These are phyloP conservation scores for Centella asiatica DNA, from an alignment of 129 eudicot species.

Conservation along the genomic window DNA sequence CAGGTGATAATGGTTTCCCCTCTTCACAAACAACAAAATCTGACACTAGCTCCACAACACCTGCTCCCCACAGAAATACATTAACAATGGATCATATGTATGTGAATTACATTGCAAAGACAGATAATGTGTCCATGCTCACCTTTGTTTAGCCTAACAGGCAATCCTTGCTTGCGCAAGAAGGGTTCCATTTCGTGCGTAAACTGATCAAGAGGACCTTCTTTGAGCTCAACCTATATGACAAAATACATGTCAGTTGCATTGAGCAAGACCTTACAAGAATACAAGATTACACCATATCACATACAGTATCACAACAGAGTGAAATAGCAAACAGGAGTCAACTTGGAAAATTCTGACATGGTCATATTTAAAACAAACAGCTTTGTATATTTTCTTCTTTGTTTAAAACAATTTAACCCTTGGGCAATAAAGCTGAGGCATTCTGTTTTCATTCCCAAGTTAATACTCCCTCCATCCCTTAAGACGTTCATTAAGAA, in stretches of 20 bases:
- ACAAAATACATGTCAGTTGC: background rate
- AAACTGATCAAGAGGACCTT: conserved; percentile 93
- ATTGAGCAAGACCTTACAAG: background rate
- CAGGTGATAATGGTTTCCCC: conserved; percentile 87
- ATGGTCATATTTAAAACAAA: too few relatives aligned
- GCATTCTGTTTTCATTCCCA: too few relatives aligned
- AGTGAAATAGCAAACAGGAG: background rate
- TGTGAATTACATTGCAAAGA: background rate
- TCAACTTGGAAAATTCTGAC: too few relatives aligned
- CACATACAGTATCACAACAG: background rate
- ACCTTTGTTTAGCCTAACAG: conserved; percentile 90
- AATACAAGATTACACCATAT: background rate
- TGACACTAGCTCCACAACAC: conserved; percentile 84
- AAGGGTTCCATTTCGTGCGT: conserved; percentile 98
- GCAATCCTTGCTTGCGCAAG: conserved; percentile 96
- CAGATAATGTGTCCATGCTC: background rate
- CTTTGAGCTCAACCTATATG: conserved; percentile 79
- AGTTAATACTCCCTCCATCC: too few relatives aligned
- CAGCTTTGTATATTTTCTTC: too few relatives aligned
- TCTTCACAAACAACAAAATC: conserved; percentile 84
- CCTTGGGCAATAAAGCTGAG: too few relatives aligned
- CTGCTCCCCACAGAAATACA: conserved; percentile 26
- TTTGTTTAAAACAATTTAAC: too few relatives aligned
- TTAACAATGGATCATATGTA: background rate
- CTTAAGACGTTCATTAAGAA: too few relatives aligned